phyloP scores from a whole-genome alignment of 768 basidiomycete species.

The Auriscalpium vulgare region DNA sequence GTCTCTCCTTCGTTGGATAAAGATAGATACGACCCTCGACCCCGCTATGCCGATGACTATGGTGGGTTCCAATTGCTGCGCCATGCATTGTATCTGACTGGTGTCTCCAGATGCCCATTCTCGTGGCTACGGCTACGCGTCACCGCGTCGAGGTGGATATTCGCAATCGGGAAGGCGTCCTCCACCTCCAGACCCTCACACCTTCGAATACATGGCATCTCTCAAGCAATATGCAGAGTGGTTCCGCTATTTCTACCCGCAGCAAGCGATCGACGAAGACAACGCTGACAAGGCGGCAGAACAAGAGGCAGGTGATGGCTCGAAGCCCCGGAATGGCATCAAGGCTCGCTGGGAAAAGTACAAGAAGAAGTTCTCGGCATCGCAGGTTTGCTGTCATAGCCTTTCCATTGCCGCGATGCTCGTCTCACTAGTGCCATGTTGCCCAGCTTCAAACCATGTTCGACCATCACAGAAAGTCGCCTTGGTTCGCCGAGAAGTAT shows the following conservation, averaged over 20 bases:
- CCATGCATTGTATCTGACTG: constrained; percentile 12
- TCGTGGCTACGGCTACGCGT: constrained; percentile 55
- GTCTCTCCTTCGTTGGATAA: constrained; percentile 67
- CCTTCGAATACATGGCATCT: constrained; percentile 72
- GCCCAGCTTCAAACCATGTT: constrained; percentile 91
- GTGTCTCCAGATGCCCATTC: constrained; percentile 58
- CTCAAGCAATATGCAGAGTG: constrained; percentile 84
- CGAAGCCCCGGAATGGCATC: constrained; percentile 80
- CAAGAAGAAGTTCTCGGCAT: constrained; percentile 81
- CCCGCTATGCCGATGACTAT: constrained; percentile 74
- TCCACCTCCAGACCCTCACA: constrained; percentile 66
- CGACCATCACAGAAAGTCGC: constrained; percentile 90
- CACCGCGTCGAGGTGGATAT: constrained; percentile 53
- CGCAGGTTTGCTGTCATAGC: constrained; percentile 56
- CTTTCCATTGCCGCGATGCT: neutral
- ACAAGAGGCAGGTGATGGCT: constrained; percentile 73
- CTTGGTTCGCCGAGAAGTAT: constrained; percentile 97
- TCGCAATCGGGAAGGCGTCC: constrained; percentile 37
- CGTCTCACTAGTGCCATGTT: constrained; percentile 15
- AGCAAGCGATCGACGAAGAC: constrained; percentile 77
- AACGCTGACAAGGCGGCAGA: constrained; percentile 78
- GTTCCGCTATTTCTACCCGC: constrained; percentile 72
- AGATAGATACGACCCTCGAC: constrained; percentile 76
- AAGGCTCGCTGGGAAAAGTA: constrained; percentile 86
- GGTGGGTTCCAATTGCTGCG: constrained; percentile 37